phyloP scores from a whole-genome alignment of 2,329 filamentous ascomycete species.

The Polytolypa hystricis region DNA sequence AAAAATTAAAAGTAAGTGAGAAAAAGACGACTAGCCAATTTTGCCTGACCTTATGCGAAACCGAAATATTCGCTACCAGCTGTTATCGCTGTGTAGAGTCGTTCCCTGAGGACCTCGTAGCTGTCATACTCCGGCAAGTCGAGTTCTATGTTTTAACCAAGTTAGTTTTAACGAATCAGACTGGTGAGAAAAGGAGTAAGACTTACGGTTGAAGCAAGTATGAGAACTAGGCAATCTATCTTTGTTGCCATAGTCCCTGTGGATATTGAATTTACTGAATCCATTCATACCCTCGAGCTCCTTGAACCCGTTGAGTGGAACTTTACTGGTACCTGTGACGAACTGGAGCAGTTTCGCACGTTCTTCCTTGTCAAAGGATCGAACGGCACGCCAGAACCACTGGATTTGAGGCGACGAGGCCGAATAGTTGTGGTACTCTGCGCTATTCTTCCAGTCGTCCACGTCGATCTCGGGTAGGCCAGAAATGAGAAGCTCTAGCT shows the following conservation, averaged over 20 bases:
- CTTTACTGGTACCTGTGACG: slow-evolving; percentile 95
- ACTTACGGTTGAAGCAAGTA: slow-evolving; percentile 98
- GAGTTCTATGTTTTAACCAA: slow-evolving; percentile 53
- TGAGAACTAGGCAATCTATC: slow-evolving; percentile 91
- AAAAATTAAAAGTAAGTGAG: not conserved
- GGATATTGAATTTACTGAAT: slow-evolving; percentile 95
- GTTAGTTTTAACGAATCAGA: slow-evolving; percentile 5
- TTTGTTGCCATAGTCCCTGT: slow-evolving; percentile 94
- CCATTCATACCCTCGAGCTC: slow-evolving; percentile 99
- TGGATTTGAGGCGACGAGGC: slow-evolving; percentile 92
- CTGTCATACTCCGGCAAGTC: slow-evolving; percentile 97
- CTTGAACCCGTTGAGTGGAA: slow-evolving; percentile 96
- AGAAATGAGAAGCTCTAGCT: slow-evolving; percentile 90
- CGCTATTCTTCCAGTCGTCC: slow-evolving; percentile 98
- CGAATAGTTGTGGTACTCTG: slow-evolving; percentile 96
- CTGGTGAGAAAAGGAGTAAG: slow-evolving; percentile 3
- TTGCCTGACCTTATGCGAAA: slow-evolving; percentile 58
- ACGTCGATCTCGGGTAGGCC: slow-evolving; percentile 94
- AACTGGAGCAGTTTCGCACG: slow-evolving; percentile 94
- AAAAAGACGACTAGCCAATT: slow-evolving; percentile 3
- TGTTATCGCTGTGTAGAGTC: slow-evolving; percentile 93
- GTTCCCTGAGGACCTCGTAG: slow-evolving; percentile 79
- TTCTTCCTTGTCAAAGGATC: slow-evolving; percentile 98
- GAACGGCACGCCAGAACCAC: slow-evolving; percentile 98
- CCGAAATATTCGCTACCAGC: slow-evolving; percentile 95